Evolutionary conservation across 169 alveolate species (phyloP).

Genomic region (Theileria equi): DNA sequence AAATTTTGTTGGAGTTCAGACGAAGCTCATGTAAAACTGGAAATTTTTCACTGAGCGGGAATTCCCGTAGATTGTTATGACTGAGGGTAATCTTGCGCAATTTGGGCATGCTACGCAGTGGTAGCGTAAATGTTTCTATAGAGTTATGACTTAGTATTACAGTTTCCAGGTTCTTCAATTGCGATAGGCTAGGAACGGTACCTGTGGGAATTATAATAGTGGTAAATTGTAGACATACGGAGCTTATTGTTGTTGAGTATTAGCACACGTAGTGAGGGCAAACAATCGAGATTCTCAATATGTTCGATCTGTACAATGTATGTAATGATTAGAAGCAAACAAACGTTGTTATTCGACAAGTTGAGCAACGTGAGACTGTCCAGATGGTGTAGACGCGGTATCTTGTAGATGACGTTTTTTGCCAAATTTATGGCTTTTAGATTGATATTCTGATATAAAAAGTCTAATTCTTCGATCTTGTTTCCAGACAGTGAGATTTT

Average conservation of each 20-base stretch:
- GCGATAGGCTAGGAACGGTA: slow-evolving; percentile 62
- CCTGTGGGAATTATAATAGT: slow-evolving; percentile 50
- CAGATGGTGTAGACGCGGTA: slow-evolving; percentile 31
- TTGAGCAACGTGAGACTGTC: slow-evolving; percentile 35
- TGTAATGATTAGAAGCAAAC: background rate
- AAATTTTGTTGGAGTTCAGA: slow-evolving; percentile 45
- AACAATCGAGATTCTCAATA: slow-evolving; percentile 18
- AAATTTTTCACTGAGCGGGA: slow-evolving; percentile 37
- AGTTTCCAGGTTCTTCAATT: slow-evolving; percentile 62
- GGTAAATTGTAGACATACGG: too few species aligned
- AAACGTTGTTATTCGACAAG: slow-evolving; percentile 40
- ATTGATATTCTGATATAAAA: slow-evolving; percentile 54
- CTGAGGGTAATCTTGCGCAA: slow-evolving; percentile 66
- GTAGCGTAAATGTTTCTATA: slow-evolving; percentile 58
- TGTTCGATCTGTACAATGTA: slow-evolving; percentile 9
- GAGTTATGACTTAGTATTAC: slow-evolving; percentile 65
- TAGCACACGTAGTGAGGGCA: slow-evolving; percentile 29
- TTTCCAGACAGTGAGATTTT: slow-evolving; percentile 58
- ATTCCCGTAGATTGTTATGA: slow-evolving; percentile 64
- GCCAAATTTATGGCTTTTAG: slow-evolving; percentile 62
- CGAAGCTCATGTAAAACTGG: slow-evolving; percentile 52
- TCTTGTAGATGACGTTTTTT: slow-evolving; percentile 48
- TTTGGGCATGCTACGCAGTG: slow-evolving; percentile 55
- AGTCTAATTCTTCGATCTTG: slow-evolving; percentile 58
- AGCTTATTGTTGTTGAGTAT: slow-evolving; percentile 58